Conservation (phyloP, 768 basidiomycete genomes). For the Pulveroboletus frians region DNA sequence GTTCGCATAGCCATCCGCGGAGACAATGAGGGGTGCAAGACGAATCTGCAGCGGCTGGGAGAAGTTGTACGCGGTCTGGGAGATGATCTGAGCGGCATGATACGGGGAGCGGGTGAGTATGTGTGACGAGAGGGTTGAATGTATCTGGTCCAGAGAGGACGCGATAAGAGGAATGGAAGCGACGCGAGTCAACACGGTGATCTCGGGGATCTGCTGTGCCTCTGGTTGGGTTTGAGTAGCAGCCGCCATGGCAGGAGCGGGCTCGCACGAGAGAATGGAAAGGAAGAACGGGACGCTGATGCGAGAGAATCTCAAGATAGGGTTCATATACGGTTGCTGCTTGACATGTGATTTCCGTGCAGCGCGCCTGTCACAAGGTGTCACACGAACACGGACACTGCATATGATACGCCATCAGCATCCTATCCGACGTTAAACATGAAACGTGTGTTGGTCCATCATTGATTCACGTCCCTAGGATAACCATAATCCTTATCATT, state of each 20-base stretch:
- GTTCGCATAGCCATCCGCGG: conserved; percentile 65
- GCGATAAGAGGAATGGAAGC: conserved; percentile 71
- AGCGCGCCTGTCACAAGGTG: conserved; percentile 21
- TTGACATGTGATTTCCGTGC: conserved; percentile 23
- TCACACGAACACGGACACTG: conserved; percentile 11
- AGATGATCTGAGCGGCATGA: conserved; percentile 56
- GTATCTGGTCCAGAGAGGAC: conserved; percentile 55
- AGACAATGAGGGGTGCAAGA: conserved; percentile 59
- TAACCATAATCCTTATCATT: too few species aligned
- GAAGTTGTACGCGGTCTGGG: conserved; percentile 53
- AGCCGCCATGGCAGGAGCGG: conserved; percentile 32
- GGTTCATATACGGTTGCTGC: conserved; percentile 24
- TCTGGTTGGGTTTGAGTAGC: conserved; percentile 24
- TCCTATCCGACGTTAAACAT: not conserved
- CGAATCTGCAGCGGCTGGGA: conserved; percentile 62
- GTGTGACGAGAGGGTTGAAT: conserved; percentile 55
- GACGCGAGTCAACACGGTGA: conserved; percentile 60
- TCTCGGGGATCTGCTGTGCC: conserved; percentile 40
- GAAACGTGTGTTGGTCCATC: not conserved
- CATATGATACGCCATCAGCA: not conserved
- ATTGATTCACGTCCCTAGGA: too few species aligned
- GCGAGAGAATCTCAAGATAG: conserved; percentile 11
- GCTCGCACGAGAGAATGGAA: not conserved
- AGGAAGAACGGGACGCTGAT: conserved; percentile 5
- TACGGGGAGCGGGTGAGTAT: conserved; percentile 61